phyloP scores from a whole-genome alignment of 768 basidiomycete genomes.

The Polyporus arcularius region DNA sequence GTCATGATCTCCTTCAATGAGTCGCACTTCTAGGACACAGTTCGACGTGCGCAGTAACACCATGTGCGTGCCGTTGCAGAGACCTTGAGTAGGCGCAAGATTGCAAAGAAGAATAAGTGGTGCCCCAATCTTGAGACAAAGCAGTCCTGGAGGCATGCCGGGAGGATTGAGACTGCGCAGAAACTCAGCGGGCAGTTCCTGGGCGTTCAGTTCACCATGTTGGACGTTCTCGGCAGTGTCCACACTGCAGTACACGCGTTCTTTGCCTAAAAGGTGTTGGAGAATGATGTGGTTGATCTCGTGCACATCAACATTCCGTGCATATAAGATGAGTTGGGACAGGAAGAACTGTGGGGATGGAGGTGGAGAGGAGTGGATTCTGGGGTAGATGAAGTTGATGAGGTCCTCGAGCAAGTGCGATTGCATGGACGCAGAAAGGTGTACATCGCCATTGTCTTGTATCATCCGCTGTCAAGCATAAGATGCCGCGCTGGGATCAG shows the following conservation, averaged over 20 bases:
- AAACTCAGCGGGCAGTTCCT: constrained; percentile 36
- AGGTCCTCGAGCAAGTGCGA: neutral
- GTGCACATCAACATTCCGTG: constrained; percentile 27
- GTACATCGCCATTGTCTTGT: neutral
- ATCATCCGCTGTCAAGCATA: too few relatives aligned
- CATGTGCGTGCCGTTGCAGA: constrained; percentile 40
- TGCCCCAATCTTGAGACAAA: constrained; percentile 21
- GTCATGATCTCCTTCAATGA: constrained; percentile 39
- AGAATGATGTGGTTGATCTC: constrained; percentile 20
- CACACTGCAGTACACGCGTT: constrained; percentile 20
- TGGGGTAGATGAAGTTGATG: constrained; percentile 8
- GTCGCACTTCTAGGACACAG: constrained; percentile 35
- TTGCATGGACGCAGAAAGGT: too few relatives aligned
- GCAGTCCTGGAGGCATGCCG: constrained; percentile 37
- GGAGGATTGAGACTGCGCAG: constrained; percentile 31
- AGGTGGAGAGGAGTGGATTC: constrained; percentile 29
- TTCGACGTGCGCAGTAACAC: constrained; percentile 27
- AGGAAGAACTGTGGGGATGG: constrained; percentile 36
- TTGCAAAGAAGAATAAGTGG: constrained; percentile 48
- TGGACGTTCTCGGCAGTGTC: constrained; percentile 25
- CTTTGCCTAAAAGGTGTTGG: constrained; percentile 21
- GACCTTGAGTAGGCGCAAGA: constrained; percentile 34
- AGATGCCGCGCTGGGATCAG: neutral
- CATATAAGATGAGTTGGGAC: constrained; percentile 31
- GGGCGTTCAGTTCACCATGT: constrained; percentile 32